phyloP scores from a whole-genome alignment of 331 rosid genomes.

The Prunus yedoensis region DNA sequence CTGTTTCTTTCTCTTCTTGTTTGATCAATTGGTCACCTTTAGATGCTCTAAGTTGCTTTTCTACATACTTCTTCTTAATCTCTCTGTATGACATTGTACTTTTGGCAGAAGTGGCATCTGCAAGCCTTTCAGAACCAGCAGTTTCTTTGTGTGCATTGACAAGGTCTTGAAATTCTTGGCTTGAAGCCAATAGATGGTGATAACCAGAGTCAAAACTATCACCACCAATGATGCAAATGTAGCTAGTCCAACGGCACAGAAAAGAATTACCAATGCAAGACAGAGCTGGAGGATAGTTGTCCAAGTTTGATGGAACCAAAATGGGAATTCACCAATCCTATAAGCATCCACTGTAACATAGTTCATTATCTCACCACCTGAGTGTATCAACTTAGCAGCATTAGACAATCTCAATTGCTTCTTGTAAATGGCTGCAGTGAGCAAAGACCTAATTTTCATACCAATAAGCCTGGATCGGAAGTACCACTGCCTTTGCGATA shows the following conservation, averaged over 20 bases:
- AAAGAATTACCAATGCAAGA: slow-evolving; percentile 51
- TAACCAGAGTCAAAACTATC: slow-evolving; percentile 62
- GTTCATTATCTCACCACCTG: slow-evolving; percentile 81
- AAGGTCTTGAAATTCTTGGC: slow-evolving; percentile 71
- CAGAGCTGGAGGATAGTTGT: slow-evolving; percentile 66
- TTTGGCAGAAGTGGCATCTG: slow-evolving; percentile 38
- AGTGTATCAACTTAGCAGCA: slow-evolving; percentile 56
- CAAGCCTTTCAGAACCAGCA: slow-evolving; percentile 62
- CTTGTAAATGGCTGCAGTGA: slow-evolving; percentile 63
- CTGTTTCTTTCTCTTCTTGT: slow-evolving; percentile 71
- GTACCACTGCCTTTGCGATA: slow-evolving; percentile 87
- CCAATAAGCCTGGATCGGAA: slow-evolving; percentile 66
- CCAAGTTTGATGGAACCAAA: slow-evolving; percentile 83
- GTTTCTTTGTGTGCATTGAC: slow-evolving; percentile 92
- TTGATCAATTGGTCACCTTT: slow-evolving; percentile 64
- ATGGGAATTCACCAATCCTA: slow-evolving; percentile 79
- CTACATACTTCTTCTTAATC: slow-evolving; percentile 43
- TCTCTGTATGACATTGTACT: slow-evolving; percentile 33
- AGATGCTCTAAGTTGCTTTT: slow-evolving; percentile 28
- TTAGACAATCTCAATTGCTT: slow-evolving; percentile 67
- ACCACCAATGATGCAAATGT: slow-evolving; percentile 66
- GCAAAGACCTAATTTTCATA: slow-evolving; percentile 59
- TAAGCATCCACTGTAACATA: slow-evolving; percentile 84
- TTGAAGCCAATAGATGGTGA: slow-evolving; percentile 47
- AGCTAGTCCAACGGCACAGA: slow-evolving; percentile 65